Evolutionary conservation across 2,329 filamentous ascomycete genomes (phyloP), one percentile per base, ranked within the genome.

Genomic region (Achaetomium macrosporum): DNA sequence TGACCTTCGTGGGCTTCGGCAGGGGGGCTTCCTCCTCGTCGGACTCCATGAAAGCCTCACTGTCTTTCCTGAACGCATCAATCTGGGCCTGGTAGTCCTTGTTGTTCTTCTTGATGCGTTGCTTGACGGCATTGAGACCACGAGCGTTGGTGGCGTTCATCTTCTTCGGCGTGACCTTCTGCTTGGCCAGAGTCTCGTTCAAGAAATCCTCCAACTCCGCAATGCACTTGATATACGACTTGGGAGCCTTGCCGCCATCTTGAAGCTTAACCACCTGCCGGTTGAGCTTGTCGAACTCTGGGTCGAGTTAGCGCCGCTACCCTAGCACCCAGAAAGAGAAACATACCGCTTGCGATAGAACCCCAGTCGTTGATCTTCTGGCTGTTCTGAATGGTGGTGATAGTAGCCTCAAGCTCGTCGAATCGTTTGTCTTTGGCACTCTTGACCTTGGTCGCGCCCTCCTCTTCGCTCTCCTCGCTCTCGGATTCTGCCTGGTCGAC

Each of bases 361-460:
- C 87, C 88, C 93, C 93, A 99, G 74, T 99, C 93, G 67, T 88
- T 90, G 68, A 97, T 99, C 79, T 95, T 97, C 73, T 93, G 81
- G 57, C 89, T 91, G 75, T 99, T 99, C 69, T 97, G 91, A 66
- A 99, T 97, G 67, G 87, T 75, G 71, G 87, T 87, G 66, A 97
- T 88, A 41, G 85, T 95, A 55, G 83, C 81, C 71, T 99, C 92
- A 56, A 99, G 79, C 73, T 97, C 95, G 67, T 96, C 92, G 61
- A 90, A 79, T 58, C 93, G 84, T 82, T 99, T 99, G 77, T 97
- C 90, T 75, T 97, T 97, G 66, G 92, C 91, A 72, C 90, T 96
- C 81, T 95, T 96, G 67, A 97, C 88, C 64, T 93, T 83, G 65
- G 86, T 89, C 60, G 85, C 83, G 61, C 83, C 82, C 60, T 96